A percentile compares a stretch with the other conserved stretches of the same genome.
Evolutionary conservation across 1,139 yeast species (phyloP).

Genomic region (Suhomyces bribrorum): DNA sequence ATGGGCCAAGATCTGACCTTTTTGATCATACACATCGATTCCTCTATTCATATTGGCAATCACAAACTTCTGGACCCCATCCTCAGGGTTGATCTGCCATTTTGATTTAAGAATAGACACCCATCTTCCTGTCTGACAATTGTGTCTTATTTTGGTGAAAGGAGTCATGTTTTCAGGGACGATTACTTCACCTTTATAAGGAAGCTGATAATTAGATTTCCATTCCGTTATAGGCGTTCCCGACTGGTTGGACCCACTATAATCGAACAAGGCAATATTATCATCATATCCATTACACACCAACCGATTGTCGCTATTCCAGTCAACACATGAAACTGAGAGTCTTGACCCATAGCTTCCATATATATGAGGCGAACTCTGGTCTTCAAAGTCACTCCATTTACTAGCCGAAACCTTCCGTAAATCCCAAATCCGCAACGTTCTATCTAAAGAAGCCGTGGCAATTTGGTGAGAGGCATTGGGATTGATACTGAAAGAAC

Average conservation of each 20-base stretch:
- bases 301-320: constrained; percentile 73
- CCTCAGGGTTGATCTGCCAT: constrained; percentile 75
- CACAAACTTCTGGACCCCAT: constrained; percentile 77
- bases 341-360: constrained; percentile 73
- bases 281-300: constrained; percentile 96
- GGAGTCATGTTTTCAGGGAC: constrained; percentile 50
- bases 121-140: constrained; percentile 97
- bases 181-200: constrained; percentile 18
- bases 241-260: constrained; percentile 18
- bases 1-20: constrained; percentile 79
- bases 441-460: constrained; percentile 85
- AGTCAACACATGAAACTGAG: constrained; percentile 83
- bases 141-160: constrained; percentile 66
- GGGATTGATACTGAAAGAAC: constrained; percentile 83
- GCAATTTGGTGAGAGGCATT: constrained; percentile 59
- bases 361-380: constrained; percentile 51
- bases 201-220: constrained; percentile 24
- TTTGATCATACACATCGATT: constrained; percentile 74
- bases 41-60: constrained; percentile 92
- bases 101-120: constrained; percentile 84
- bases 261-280: constrained; percentile 58
- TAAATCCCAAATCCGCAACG: constrained; percentile 84
- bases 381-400: constrained; percentile 40
- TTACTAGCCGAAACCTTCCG: constrained; percentile 48
- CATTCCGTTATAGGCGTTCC: constrained; percentile 28